Conservation (phyloP, 2,329 filamentous ascomycete genomes). For the Epicoccum sorghinum region DNA sequence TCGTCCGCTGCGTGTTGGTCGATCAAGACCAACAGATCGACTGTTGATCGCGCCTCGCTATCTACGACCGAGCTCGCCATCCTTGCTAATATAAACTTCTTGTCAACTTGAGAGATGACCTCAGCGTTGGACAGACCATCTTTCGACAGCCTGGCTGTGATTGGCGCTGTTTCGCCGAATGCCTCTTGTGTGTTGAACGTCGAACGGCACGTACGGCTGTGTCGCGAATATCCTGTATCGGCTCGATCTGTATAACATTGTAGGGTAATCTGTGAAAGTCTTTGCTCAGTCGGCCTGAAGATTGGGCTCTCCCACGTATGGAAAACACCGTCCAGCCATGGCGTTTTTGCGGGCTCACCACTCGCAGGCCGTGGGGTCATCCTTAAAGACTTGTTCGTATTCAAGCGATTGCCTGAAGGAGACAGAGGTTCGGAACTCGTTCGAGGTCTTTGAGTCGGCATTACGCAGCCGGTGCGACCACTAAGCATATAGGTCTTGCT, state of each 20-base stretch:
- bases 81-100: constrained; percentile 82
- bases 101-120: constrained; percentile 83
- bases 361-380: constrained; percentile 29
- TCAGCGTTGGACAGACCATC: constrained; percentile 57
- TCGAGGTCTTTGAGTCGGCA: constrained; percentile 24
- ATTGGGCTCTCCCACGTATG: constrained; percentile 76
- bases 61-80: constrained; percentile 45
- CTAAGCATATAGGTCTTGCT: constrained; percentile 60
- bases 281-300: constrained; percentile 62
- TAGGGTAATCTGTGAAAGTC: constrained; percentile 49
- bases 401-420: constrained; percentile 19
- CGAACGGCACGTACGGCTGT: constrained; percentile 15
- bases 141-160: constrained; percentile 62
- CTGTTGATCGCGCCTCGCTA: neutral
- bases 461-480: constrained; percentile 59
- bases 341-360: constrained; percentile 16
- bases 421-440: constrained; percentile 8
- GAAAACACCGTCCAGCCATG: constrained; percentile 68
- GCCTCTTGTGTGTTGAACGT: constrained; percentile 20
- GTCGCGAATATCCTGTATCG: constrained; percentile 1
- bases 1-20: constrained; percentile 98
- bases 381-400: constrained; percentile 40
- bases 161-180: constrained; percentile 33
- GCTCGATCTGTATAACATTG: constrained; percentile 15
- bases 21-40: constrained; percentile 69